Evolutionary conservation across 148 eudicot genomes (phyloP), one percentile per base, ranked within the genome.

Genomic region (Camellia granthamiana): DNA sequence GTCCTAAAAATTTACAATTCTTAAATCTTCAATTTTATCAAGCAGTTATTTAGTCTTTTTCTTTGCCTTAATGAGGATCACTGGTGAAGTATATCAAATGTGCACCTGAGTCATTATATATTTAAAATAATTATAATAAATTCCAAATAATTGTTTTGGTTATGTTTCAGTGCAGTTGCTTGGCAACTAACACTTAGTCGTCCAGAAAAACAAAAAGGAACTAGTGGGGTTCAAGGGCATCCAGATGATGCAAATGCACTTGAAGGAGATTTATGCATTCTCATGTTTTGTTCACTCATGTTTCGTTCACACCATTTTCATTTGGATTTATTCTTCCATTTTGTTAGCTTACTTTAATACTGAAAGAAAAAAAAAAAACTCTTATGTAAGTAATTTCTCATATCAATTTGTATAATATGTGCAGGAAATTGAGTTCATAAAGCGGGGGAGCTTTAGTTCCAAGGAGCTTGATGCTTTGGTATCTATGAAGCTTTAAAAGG

Each of bases 371-470:
- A n/a, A 19, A 54, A 74, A 21, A 54, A 74, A 21, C 21, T 16
- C 21, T 49, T 38, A 47, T 7, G 0, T 9, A 7, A 30, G 44
- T 38, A 23, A 58, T 64, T 43, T 55, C 68, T 47, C 13, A 10
- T 41, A 46, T 42, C 15, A 7, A 2, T 71, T 56, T 75, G 52
- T 55, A 62, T 67, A 67, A 47, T 63, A 62, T 49, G 47, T 79
- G 43, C 86, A 94, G 98, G 99, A 97, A 89, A 87, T 94, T 85
- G 99, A 97, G 84, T 92, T 97, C 82, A 84, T 97, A 75, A 94
- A 97, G 88, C 82, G 69, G 74, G 97, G 98, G 47, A 90, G 89
- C 82, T 94, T 92, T 82, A 92, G 81, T 80, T 67, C 80, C 59
- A 80, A 88, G 69, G 99, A 97, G 89, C 98, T 94, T 82, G 94